phyloP scores from a whole-genome alignment of 129 eudicot species.

The Ambrosia trifida region DNA sequence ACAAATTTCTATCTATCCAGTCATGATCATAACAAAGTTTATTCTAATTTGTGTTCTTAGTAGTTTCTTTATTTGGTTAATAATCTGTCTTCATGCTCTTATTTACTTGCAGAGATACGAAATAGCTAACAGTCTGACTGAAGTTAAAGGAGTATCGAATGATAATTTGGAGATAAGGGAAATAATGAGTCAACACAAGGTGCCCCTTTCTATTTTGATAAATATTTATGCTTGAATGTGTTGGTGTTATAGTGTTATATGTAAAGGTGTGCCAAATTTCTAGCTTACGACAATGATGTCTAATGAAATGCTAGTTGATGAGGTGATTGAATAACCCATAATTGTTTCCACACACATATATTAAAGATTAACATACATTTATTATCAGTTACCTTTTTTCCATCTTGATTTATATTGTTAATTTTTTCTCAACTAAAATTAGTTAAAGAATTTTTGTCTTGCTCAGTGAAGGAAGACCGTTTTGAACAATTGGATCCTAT shows the following conservation, averaged over 20 bases:
- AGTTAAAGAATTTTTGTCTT: too few relatives aligned
- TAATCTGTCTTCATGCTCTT: slow-evolving; percentile 8
- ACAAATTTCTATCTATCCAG: background rate
- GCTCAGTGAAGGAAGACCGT: too few relatives aligned
- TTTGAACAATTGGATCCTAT: too few relatives aligned
- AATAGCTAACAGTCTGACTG: slow-evolving; percentile 70
- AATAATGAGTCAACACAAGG: slow-evolving; percentile 42
- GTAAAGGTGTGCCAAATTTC: slow-evolving; percentile 85
- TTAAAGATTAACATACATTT: background rate
- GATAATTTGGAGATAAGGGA: slow-evolving; percentile 32
- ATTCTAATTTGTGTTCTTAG: background rate
- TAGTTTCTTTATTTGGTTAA: slow-evolving; percentile 1
- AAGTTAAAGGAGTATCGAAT: slow-evolving; percentile 57
- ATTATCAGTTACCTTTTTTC: background rate
- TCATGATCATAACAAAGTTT: too few relatives aligned
- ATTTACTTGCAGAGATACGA: slow-evolving; percentile 56
- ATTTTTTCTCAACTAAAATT: slow-evolving; percentile 18
- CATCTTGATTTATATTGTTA: slow-evolving; percentile 54
- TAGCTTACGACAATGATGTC: slow-evolving; percentile 94
- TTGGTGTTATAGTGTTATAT: slow-evolving; percentile 45
- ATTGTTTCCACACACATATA: background rate
- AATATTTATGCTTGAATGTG: slow-evolving; percentile 2
- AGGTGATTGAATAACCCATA: slow-evolving; percentile 45
- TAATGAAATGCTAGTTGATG: slow-evolving; percentile 75
- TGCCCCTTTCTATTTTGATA: slow-evolving; percentile 21